Conservation (phyloP, 208 protist species). For the Crithidia sp. region DNA sequence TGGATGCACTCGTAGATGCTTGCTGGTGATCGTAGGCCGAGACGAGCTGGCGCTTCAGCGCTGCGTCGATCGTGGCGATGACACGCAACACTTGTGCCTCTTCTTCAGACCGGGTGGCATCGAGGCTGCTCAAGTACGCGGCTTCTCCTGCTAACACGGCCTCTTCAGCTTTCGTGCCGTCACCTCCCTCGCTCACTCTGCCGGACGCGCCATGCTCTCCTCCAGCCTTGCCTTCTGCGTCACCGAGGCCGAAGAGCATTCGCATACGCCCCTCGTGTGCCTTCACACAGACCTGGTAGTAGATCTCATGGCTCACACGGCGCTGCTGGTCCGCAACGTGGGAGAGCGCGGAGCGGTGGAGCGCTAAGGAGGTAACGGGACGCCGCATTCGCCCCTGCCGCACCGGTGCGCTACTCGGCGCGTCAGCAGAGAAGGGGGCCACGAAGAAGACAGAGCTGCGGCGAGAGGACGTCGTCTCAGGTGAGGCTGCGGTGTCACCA, state of each 20-base stretch:
- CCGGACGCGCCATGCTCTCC: no score
- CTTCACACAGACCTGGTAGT: conserved; percentile 31
- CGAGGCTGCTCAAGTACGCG: conserved; percentile 33
- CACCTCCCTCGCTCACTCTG: no score
- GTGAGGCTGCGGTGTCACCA: conserved; percentile 4
- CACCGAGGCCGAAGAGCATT: conserved; percentile 28
- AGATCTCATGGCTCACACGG: conserved; percentile 25
- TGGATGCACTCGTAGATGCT: no score
- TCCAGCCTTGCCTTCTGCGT: neutral
- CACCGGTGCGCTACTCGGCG: no score
- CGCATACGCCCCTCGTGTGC: conserved; percentile 45
- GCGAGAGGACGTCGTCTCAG: conserved; percentile 3
- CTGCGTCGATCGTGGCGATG: conserved; percentile 34
- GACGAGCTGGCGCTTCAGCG: conserved; percentile 35
- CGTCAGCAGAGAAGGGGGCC: conserved; percentile 5
- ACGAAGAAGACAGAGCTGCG: conserved; percentile 2
- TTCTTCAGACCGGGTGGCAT: conserved; percentile 26
- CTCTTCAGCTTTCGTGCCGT: neutral
- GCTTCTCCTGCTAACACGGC: conserved; percentile 11
- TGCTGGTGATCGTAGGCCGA: conserved; percentile 10
- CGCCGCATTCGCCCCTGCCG: no score
- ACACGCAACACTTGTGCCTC: conserved; percentile 36
- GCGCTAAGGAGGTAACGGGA: conserved; percentile 6
- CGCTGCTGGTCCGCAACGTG: conserved; percentile 4
- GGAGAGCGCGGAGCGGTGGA: conserved; percentile 10